These are phyloP conservation scores for Fomitopsis pinicola DNA, from an alignment of 1,284 basidiomycete species.

Conservation along the genomic window DNA sequence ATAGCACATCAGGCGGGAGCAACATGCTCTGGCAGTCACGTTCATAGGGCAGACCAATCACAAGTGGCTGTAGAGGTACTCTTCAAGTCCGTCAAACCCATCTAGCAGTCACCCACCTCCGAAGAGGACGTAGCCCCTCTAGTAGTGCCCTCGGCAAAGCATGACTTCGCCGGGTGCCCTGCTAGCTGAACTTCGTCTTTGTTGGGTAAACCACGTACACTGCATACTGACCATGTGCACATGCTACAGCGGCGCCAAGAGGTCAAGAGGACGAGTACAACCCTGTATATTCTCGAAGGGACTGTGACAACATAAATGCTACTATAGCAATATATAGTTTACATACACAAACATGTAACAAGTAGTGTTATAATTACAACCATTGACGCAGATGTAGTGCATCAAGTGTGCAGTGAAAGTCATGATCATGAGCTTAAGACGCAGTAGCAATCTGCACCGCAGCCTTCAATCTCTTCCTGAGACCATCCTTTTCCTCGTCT, in stretches of 20 bases:
- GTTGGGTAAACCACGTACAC: neutral
- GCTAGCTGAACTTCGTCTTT: neutral
- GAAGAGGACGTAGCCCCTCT: neutral
- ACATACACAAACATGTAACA: neutral
- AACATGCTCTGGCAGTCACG: no score
- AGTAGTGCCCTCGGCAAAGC: neutral
- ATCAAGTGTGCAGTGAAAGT: neutral
- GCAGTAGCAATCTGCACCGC: conserved; percentile 19
- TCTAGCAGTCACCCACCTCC: neutral
- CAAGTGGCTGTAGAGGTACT: no score
- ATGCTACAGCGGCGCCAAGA: neutral
- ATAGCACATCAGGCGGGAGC: no score
- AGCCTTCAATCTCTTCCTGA: conserved; percentile 25
- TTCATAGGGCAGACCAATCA: no score
- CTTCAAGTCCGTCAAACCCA: no score
- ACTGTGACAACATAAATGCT: no score
- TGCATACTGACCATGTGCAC: neutral
- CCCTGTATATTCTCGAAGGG: no score
- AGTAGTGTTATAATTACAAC: neutral
- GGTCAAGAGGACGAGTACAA: no score
- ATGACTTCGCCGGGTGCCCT: neutral
- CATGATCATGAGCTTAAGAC: neutral
- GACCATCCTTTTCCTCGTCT: conserved; percentile 14
- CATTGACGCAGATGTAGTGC: neutral
- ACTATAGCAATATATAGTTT: neutral